These are phyloP conservation scores for Ascochyta rabiei DNA, from an alignment of 2,329 filamentous ascomycete species.

Conservation along the genomic window DNA sequence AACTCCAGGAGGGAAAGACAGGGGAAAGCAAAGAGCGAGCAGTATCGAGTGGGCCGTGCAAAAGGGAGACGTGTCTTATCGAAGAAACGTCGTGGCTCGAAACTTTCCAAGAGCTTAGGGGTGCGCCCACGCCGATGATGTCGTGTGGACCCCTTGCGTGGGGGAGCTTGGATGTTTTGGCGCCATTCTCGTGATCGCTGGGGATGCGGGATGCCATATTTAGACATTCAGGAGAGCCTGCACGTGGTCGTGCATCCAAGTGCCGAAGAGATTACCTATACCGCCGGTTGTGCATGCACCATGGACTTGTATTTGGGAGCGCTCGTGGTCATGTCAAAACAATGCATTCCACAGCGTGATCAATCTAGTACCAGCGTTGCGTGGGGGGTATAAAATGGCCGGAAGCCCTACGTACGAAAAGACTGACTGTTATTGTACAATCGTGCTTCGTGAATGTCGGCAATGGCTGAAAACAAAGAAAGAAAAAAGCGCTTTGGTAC, in stretches of 20 bases:
- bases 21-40: background rate
- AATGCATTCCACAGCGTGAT: slow-evolving; percentile 16
- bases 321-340: background rate
- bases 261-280: background rate
- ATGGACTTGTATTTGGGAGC: background rate
- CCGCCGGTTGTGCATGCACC: background rate
- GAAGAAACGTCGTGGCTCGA: background rate
- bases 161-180: slow-evolving; percentile 7
- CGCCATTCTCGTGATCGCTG: slow-evolving; percentile 8
- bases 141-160: slow-evolving; percentile 19
- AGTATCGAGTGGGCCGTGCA: background rate
- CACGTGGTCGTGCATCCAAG: background rate
- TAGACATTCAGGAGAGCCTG: slow-evolving; percentile 2
- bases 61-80: background rate
- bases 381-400: slow-evolving; percentile 29
- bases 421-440: slow-evolving; percentile 26
- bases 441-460: slow-evolving; percentile 16
- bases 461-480: slow-evolving; percentile 4
- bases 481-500: slow-evolving; percentile 9
- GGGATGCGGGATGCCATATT: slow-evolving; percentile 6
- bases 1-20: background rate
- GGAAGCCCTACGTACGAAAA: slow-evolving; percentile 13
- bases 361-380: slow-evolving; percentile 24
- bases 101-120: slow-evolving; percentile 7
- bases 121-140: slow-evolving; percentile 21